These are phyloP conservation scores for Claviceps pazoutovae DNA, from an alignment of 2,329 filamentous ascomycete genomes.

Conservation along the genomic window DNA sequence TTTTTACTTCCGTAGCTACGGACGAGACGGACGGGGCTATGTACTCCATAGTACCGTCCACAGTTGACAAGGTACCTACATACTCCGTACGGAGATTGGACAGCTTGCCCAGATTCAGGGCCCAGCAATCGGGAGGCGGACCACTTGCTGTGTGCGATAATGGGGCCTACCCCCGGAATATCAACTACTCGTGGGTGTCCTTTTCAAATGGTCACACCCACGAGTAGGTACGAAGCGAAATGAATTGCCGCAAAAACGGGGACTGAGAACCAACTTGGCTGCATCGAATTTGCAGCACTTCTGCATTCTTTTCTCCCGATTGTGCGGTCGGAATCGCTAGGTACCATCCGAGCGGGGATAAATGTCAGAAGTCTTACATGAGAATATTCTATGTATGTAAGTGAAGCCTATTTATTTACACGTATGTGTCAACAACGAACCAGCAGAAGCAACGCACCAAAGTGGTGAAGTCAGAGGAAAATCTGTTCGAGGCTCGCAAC, in stretches of 20 bases:
- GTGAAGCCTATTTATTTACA: neutral
- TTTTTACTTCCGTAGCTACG: neutral
- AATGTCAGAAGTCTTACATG: too few relatives aligned
- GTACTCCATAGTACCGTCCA: too few relatives aligned
- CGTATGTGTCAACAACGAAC: neutral
- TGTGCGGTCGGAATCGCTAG: neutral
- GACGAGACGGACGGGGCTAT: neutral
- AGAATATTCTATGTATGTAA: neutral
- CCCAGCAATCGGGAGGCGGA: neutral
- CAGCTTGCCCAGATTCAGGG: neutral
- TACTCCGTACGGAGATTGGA: too few relatives aligned
- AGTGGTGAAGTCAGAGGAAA: too few relatives aligned
- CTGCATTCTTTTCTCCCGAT: neutral
- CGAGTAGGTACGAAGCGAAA: slow-evolving; percentile 15
- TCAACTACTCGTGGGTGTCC: slow-evolving; percentile 1
- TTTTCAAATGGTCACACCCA: too few relatives aligned
- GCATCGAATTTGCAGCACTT: slow-evolving; percentile 1
- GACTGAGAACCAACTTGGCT: slow-evolving; percentile 2
- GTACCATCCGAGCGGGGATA: neutral
- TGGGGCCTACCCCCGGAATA: slow-evolving; percentile 14
- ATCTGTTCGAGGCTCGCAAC: too few relatives aligned
- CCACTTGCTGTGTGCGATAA: neutral
- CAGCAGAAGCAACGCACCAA: too few relatives aligned
- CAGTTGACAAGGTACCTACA: too few relatives aligned
- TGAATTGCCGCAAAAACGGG: slow-evolving; percentile 11